A percentile compares a stretch with the other conserved stretches of the same genome.
Evolutionary conservation across 441 rosid species (phyloP).

Genomic region (Metrosideros polymorpha): DNA sequence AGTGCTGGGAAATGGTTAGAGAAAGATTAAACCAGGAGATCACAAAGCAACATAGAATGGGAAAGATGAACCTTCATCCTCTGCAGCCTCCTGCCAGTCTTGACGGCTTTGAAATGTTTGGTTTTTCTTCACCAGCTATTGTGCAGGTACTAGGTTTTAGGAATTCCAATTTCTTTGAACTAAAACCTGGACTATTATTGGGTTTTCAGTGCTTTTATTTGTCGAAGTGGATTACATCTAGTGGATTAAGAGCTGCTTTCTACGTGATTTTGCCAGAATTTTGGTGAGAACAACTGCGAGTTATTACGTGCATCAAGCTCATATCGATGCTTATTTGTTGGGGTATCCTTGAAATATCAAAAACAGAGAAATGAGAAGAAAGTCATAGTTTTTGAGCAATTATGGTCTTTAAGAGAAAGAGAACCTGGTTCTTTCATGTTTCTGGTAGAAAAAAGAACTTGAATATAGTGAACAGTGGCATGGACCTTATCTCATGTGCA

Average conservation of each 20-base stretch:
- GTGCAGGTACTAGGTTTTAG: conserved; percentile 58
- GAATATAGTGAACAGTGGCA: neutral
- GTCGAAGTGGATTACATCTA: neutral
- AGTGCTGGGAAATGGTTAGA: conserved; percentile 99
- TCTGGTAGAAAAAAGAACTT: neutral
- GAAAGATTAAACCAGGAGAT: conserved; percentile 95
- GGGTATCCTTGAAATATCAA: neutral
- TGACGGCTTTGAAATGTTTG: conserved; percentile 97
- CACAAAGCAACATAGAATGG: conserved; percentile 70
- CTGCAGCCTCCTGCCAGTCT: conserved; percentile 97
- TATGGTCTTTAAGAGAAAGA: neutral
- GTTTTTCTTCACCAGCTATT: conserved; percentile 88
- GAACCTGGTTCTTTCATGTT: neutral
- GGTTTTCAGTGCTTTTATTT: neutral
- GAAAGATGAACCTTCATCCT: conserved; percentile 75
- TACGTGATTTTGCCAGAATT: neutral
- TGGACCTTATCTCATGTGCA: neutral
- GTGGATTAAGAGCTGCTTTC: neutral
- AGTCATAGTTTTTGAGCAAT: neutral
- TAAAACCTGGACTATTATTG: neutral
- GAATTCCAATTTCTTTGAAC: neutral
- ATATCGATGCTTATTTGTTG: neutral
- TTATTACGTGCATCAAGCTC: neutral
- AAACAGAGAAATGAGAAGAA: neutral
- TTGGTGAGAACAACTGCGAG: neutral